Base-by-base conservation (phyloP, 805 yeast species). In the Saccharomycopsis sp. region DNA sequence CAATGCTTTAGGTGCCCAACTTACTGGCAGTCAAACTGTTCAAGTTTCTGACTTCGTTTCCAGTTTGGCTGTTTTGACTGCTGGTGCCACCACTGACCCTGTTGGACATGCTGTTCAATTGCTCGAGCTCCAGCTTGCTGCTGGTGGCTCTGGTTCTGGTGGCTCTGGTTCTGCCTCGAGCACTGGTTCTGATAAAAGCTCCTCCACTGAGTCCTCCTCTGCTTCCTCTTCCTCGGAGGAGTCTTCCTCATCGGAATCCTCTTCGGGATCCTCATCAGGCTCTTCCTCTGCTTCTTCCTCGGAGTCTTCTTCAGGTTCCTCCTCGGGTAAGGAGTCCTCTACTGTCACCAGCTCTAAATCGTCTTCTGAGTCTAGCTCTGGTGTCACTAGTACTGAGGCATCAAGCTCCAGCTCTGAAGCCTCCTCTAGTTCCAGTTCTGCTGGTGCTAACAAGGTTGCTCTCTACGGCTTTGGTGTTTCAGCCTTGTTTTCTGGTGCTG, bases 11-110 rank as follows among this genome's bases (percentile, higher is more conserved):
- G 24, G 47, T 23, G 62, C 51, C 8, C 50, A 51, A 37, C 56
- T 44, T 44, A 44, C 48, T 5, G 48, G 48, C 21, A 5, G 20
- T 12, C 21, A n/a, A 16, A 44, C 48, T 20, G 21, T 44, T 44
- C 20, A 44, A 12, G 48, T 44, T 5, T 44, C 48, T 44, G 48
- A 44, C 21, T 44, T 44, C 48, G 48, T 44, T 44, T 12, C 48
- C 16, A 44, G 48, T 44, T 44, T 58, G 21, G 61, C 54, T 21
- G 62, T 34, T 24, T 44, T 44, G 40, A 7, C 53, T 37, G 34
- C 60, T 50, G 60, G 40, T 16, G 53, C 61, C 9, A 37, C 63
- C 24, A 55, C 56, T 7, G 63, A 54, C 23, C 34, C 50, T 29
- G 57, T 18, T n/a, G 48, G 54, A 2, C 61, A 21, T n/a, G 52